phyloP scores from a whole-genome alignment of 495 filamentous ascomycete species.

The Pyrenula massariospora region DNA sequence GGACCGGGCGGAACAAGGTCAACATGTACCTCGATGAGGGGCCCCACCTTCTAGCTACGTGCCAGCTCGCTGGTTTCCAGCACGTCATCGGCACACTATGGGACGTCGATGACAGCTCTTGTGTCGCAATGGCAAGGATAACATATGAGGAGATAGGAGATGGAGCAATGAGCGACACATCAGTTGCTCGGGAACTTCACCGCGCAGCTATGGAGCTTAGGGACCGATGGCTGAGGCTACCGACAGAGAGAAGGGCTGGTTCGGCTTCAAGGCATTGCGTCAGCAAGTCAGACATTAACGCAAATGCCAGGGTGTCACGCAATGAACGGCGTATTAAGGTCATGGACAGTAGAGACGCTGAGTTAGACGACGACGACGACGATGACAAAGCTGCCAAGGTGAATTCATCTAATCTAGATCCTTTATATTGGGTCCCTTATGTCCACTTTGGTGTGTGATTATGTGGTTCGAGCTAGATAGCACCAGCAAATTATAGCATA shows the following conservation, averaged over 20 bases:
- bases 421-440: conserved; percentile 7
- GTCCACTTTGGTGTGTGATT: conserved; percentile 8
- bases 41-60: conserved; percentile 21
- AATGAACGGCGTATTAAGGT: no score
- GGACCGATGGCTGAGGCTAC: conserved; percentile 2
- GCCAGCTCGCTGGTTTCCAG: conserved; percentile 23
- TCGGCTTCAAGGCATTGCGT: no score
- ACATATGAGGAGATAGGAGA: conserved; percentile 14
- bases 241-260: neutral
- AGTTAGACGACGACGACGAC: neutral
- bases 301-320: neutral
- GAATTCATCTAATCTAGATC: no score
- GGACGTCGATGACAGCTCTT: conserved; percentile 12
- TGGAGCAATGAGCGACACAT: conserved; percentile 11
- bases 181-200: conserved; percentile 14
- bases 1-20: conserved; percentile 11
- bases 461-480: no score
- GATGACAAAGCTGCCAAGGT: neutral
- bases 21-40: conserved; percentile 16
- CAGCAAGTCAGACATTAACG: no score
- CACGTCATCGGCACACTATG: conserved; percentile 22
- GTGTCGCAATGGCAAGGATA: conserved; percentile 15
- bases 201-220: conserved; percentile 4
- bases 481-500: no score
- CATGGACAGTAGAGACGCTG: neutral